Evolutionary conservation across 139 green algal genomes (phyloP), one percentile per base, ranked within the genome.

Genomic region (Edaphochlamys debaryana): DNA sequence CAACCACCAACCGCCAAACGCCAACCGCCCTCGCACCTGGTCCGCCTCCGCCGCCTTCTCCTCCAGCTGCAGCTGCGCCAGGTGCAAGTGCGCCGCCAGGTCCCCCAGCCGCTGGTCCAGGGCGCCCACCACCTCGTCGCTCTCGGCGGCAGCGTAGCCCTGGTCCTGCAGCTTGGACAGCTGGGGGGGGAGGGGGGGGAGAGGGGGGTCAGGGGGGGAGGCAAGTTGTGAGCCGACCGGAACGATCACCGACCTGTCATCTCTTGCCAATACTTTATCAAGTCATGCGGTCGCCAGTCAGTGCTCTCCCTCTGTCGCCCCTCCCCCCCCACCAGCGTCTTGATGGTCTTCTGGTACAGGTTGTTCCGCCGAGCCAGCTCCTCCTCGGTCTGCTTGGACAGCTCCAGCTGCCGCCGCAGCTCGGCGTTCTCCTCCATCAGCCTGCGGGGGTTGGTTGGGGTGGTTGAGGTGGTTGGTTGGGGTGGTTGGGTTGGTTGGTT

Each of bases 311-410:
- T n/a, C 17, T 20, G 7, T 29, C 52, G 52, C 52, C 52, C 52
- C 29, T 37, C 27, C 27, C 50, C 2, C 23, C 77, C 15, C 60
- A 90, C 81, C 86, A 90, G 70, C 45, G 78, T 88, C 67, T 88
- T 88, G 66, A 91, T 91, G 11, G 87, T 91, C 79, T 88, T 91
- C 68, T 91, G 87, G 82, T 91, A 91, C 41, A 88, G 79, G 60
- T 91, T 91, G 74, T 91, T 91, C 20, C 92, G 89, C 71, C 88
- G 86, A 4, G 88, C 91, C 60, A 95, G 86, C 85, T 95, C 92
- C 69, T 91, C 87, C 86, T 97, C 89, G 52, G 91, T 95, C 76
- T 94, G 90, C 66, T 90, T 89, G 63, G 69, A 74, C 29, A 98
- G 80, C 41, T 84, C 84, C 41, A 94, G 78, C 76, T 92, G 74